A percentile compares a stretch with the other conserved stretches of the same genome.
phyloP scores from a whole-genome alignment of 768 basidiomycete genomes.

The Psilocybe subaeruginosa region DNA sequence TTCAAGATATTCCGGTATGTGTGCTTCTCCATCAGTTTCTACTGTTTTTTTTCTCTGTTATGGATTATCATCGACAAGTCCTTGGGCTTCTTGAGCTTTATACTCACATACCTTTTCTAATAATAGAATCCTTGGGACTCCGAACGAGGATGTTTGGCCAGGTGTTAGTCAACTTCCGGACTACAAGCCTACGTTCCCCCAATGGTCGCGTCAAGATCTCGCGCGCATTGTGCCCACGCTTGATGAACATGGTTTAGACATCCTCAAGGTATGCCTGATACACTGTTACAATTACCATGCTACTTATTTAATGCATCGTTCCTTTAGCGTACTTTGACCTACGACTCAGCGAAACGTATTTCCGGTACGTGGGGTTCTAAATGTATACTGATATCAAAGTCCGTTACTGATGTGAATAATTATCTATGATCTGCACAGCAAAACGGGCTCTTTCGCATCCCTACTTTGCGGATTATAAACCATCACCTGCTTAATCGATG shows the following conservation, averaged over 20 bases:
- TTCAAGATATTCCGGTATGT: conserved; percentile 97
- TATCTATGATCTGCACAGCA: conserved; percentile 48
- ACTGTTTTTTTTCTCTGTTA: too few species aligned
- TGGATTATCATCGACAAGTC: not conserved
- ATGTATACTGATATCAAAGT: not conserved
- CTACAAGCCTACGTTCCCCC: conserved; percentile 96
- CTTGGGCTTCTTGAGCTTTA: not conserved
- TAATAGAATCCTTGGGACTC: conserved; percentile 89
- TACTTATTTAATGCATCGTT: not conserved
- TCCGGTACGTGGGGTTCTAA: conserved; percentile 62
- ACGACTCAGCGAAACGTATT: conserved; percentile 90
- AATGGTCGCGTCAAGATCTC: conserved; percentile 86
- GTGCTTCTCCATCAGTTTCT: not conserved
- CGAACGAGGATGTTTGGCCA: conserved; percentile 90
- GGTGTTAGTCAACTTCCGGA: conserved; percentile 88
- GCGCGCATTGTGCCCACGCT: conserved; percentile 65
- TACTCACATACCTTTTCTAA: not conserved
- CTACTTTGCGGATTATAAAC: conserved; percentile 47
- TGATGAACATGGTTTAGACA: conserved; percentile 78
- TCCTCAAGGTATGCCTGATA: conserved; percentile 62
- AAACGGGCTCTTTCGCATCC: conserved; percentile 58
- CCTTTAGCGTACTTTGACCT: conserved; percentile 69
- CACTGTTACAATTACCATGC: not conserved
- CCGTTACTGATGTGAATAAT: conserved; percentile 19
- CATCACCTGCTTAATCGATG: conserved; percentile 15